These are phyloP conservation scores for Scolecobasidium constrictum DNA, from an alignment of 2,329 filamentous ascomycete genomes.

Conservation along the genomic window DNA sequence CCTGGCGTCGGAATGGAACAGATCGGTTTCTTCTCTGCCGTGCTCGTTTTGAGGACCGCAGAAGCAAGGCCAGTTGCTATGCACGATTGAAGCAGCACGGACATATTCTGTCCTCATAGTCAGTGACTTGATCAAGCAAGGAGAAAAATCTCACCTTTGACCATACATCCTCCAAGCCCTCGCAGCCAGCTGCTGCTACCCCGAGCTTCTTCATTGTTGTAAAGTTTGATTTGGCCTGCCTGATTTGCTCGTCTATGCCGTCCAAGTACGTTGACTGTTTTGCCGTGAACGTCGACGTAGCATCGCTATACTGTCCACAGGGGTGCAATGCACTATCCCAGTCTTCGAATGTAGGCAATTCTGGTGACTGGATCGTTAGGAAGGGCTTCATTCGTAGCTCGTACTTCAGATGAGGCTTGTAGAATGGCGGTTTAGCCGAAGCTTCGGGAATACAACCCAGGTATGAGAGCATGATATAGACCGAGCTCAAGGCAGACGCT, in stretches of 20 bases:
- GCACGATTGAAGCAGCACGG: constrained; percentile 13
- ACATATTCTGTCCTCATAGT: background rate
- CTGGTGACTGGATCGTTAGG: constrained; percentile 51
- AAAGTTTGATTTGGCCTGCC: constrained; percentile 24
- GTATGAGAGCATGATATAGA: constrained; percentile 58
- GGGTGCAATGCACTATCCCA: constrained; percentile 34
- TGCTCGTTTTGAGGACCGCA: constrained; percentile 15
- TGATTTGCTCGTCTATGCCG: constrained; percentile 19
- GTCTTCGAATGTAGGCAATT: constrained; percentile 53
- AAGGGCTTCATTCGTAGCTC: constrained; percentile 85
- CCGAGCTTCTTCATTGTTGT: constrained; percentile 25
- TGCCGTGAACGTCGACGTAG: background rate
- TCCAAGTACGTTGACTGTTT: background rate
- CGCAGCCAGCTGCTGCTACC: constrained; percentile 20
- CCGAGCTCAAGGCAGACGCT: constrained; percentile 24
- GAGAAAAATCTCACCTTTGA: constrained; percentile 19
- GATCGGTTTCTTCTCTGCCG: constrained; percentile 20
- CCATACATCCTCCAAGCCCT: constrained; percentile 28
- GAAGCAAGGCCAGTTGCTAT: constrained; percentile 19
- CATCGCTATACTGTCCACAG: constrained; percentile 19
- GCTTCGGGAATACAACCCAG: constrained; percentile 41
- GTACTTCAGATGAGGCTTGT: constrained; percentile 58
- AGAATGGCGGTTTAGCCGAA: constrained; percentile 46
- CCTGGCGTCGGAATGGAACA: constrained; percentile 25
- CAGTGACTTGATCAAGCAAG: constrained; percentile 14